Conservation (phyloP, 2,329 filamentous ascomycete genomes). For the Fusarium hostae region DNA sequence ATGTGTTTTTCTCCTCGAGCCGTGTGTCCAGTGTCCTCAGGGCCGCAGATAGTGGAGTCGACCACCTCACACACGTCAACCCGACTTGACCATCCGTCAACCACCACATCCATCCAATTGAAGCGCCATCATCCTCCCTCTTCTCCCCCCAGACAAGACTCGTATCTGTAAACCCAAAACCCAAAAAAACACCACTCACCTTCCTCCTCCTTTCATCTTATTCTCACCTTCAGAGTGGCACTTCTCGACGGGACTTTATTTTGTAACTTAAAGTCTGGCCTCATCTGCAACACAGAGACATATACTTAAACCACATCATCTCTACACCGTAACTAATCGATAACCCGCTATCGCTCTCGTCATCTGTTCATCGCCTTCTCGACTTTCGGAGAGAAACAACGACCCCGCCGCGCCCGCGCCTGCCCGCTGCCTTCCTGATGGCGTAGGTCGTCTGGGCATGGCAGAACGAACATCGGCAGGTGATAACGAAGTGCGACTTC, state of each 20-base stretch:
- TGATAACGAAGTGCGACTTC: slow-evolving; percentile 67
- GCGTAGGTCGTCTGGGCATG: slow-evolving; percentile 73
- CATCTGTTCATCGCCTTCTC: slow-evolving; percentile 31
- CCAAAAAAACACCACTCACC: slow-evolving; percentile 21
- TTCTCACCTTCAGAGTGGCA: slow-evolving; percentile 3
- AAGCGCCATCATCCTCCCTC: slow-evolving; percentile 33
- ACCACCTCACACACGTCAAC: slow-evolving; percentile 41
- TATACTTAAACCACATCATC: slow-evolving; percentile 4
- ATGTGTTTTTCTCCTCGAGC: slow-evolving; percentile 7
- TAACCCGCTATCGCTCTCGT: slow-evolving; percentile 29
- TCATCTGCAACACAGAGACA: slow-evolving; percentile 5
- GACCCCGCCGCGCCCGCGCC: slow-evolving; percentile 47
- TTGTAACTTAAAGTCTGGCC: neutral
- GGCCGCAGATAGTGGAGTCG: slow-evolving; percentile 31
- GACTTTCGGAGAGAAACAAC: slow-evolving; percentile 35
- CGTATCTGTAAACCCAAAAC: slow-evolving; percentile 32
- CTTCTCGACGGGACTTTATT: slow-evolving; percentile 22
- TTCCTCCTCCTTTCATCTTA: slow-evolving; percentile 14
- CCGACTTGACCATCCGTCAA: slow-evolving; percentile 26
- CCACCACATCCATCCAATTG: slow-evolving; percentile 14
- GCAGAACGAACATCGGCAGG: slow-evolving; percentile 70
- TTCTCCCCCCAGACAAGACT: slow-evolving; percentile 22
- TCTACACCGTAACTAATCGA: slow-evolving; percentile 27
- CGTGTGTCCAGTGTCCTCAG: slow-evolving; percentile 20
- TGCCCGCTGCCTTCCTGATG: slow-evolving; percentile 63